phyloP scores from a whole-genome alignment of 2,329 filamentous ascomycete species.

The Rosellinia necatrix region DNA sequence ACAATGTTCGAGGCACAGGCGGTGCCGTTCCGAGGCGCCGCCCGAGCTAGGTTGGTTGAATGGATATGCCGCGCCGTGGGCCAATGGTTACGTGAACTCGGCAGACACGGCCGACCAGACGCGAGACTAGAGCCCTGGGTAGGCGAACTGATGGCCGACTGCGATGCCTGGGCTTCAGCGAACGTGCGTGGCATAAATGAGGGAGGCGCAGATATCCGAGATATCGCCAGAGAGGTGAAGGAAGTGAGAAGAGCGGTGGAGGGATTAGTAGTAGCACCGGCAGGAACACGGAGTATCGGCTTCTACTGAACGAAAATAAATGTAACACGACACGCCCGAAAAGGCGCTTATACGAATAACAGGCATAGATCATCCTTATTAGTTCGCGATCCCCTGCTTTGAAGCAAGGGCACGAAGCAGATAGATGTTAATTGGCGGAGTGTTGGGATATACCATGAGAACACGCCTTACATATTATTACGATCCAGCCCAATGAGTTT shows the following conservation, averaged over 20 bases:
- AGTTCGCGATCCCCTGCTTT: neutral
- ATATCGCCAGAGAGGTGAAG: slow-evolving; percentile 50
- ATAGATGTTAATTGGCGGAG: neutral
- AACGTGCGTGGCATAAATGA: slow-evolving; percentile 46
- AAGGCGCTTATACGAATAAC: neutral
- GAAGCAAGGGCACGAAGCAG: neutral
- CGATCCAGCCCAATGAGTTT: too few species aligned
- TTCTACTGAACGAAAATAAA: slow-evolving; percentile 44
- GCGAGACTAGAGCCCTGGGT: slow-evolving; percentile 40
- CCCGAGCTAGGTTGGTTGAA: slow-evolving; percentile 57
- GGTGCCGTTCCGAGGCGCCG: slow-evolving; percentile 59
- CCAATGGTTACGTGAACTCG: slow-evolving; percentile 51
- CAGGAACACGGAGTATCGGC: slow-evolving; percentile 47
- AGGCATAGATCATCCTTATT: neutral
- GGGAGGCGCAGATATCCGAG: slow-evolving; percentile 51
- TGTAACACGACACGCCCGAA: slow-evolving; percentile 1
- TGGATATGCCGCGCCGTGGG: slow-evolving; percentile 57
- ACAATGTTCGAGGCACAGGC: slow-evolving; percentile 63
- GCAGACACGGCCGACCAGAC: slow-evolving; percentile 37
- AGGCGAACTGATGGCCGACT: slow-evolving; percentile 50
- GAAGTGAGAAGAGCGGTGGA: slow-evolving; percentile 51
- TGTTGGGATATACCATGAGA: slow-evolving; percentile 17
- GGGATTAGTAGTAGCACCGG: slow-evolving; percentile 48
- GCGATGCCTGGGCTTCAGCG: slow-evolving; percentile 49
- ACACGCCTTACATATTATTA: neutral